A percentile compares a stretch with the other conserved stretches of the same genome.
Conservation (phyloP, 805 yeast genomes). For the Metahyphopichia silvanorum region DNA sequence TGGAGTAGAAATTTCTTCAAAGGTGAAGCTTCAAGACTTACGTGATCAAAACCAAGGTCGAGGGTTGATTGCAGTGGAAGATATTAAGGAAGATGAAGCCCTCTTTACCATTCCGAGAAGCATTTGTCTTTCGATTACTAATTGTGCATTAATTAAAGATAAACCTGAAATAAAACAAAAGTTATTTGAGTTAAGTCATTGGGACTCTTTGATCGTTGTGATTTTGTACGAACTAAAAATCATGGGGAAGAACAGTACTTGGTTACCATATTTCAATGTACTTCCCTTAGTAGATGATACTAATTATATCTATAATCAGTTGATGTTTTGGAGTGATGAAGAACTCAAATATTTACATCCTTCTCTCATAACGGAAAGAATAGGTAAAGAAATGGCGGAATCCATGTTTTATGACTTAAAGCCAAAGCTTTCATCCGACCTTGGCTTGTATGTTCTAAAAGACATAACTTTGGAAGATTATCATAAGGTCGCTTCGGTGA, state of each 20-base stretch:
- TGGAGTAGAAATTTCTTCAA: conserved; percentile 50
- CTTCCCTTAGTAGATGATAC: conserved; percentile 49
- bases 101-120: conserved; percentile 68
- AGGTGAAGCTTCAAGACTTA: conserved; percentile 59
- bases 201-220: conserved; percentile 76
- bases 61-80: conserved; percentile 63
- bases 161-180: conserved; percentile 27
- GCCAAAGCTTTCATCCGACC: conserved; percentile 30
- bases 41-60: conserved; percentile 67
- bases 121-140: conserved; percentile 56
- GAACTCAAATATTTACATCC: conserved; percentile 63
- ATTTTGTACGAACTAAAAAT: conserved; percentile 57
- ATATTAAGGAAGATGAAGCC: conserved; percentile 58
- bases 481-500: conserved; percentile 70
- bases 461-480: conserved; percentile 54
- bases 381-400: conserved; percentile 69
- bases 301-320: conserved; percentile 49
- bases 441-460: conserved; percentile 26
- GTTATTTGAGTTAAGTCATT: conserved; percentile 50
- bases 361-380: conserved; percentile 62
- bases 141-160: conserved; percentile 42
- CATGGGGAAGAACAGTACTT: conserved; percentile 46
- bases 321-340: conserved; percentile 75
- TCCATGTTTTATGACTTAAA: conserved; percentile 51
- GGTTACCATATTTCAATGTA: conserved; percentile 70